These are phyloP conservation scores for Penicillium egyptiacum DNA, from an alignment of 495 filamentous ascomycete genomes.

Conservation along the genomic window DNA sequence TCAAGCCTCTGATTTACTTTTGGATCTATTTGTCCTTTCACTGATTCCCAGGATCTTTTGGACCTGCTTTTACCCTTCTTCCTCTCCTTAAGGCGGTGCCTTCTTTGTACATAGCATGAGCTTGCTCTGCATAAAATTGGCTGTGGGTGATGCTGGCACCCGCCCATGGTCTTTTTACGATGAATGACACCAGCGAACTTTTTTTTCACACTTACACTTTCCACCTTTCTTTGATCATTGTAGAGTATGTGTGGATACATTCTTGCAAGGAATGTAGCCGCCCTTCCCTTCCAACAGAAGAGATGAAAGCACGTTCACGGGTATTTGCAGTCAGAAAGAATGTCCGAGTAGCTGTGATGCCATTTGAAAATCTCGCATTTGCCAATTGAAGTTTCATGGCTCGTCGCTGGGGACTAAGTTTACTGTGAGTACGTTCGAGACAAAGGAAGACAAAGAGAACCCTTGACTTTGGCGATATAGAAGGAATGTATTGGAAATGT, in stretches of 20 bases:
- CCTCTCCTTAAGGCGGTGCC: constrained; percentile 11
- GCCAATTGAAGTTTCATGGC: too few relatives aligned
- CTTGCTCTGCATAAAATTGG: constrained; percentile 10
- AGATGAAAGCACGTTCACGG: too few relatives aligned
- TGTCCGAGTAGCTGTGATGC: too few relatives aligned
- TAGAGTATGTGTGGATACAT: not conserved
- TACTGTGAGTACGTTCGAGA: not conserved
- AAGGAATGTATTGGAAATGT: not conserved
- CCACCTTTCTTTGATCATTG: not conserved
- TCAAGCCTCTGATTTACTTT: not conserved
- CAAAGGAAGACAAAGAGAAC: not conserved
- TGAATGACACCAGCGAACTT: constrained; percentile 10
- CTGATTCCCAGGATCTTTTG: constrained; percentile 1
- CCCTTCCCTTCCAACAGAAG: too few relatives aligned
- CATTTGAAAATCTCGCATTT: too few relatives aligned
- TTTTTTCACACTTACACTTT: not conserved
- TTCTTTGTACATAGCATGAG: constrained; percentile 14
- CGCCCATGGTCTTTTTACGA: constrained; percentile 4
- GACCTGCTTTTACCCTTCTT: constrained; percentile 6
- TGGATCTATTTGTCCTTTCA: not conserved
- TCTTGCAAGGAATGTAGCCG: too few relatives aligned
- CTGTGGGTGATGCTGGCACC: constrained; percentile 1
- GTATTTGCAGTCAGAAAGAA: too few relatives aligned
- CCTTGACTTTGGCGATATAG: not conserved
- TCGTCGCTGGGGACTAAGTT: too few relatives aligned